A percentile compares a stretch with the other conserved stretches of the same genome.
Conservation (phyloP, 208 protist genomes). For the Crithidia fasciculata region DNA sequence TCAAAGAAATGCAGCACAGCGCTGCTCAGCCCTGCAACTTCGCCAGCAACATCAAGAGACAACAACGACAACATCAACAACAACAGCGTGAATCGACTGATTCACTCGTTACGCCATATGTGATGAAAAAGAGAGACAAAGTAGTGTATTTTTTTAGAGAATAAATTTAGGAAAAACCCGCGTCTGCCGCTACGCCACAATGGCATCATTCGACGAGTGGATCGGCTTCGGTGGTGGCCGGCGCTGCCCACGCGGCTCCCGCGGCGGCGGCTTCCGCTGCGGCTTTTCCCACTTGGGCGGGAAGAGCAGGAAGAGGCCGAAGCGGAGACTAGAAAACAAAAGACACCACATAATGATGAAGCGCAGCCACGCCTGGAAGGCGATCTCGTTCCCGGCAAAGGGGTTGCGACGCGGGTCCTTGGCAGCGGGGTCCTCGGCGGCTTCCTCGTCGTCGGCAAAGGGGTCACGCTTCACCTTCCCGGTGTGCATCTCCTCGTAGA, state of each 20-base stretch:
- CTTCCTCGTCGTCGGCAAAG: constrained; percentile 83
- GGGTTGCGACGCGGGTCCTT: constrained; percentile 82
- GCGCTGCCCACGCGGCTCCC: constrained; percentile 36
- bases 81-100: too few relatives aligned
- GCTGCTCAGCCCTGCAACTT: too few relatives aligned
- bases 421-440: constrained; percentile 26
- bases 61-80: too few relatives aligned
- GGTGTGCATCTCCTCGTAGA: constrained; percentile 93
- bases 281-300: constrained; percentile 81
- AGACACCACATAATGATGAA: constrained; percentile 88
- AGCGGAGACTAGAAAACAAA: constrained; percentile 69
- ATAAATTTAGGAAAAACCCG: too few relatives aligned
- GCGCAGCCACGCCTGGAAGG: constrained; percentile 88
- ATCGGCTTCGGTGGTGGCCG: constrained; percentile 75
- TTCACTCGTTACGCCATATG: too few relatives aligned
- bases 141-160: too few relatives aligned
- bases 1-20: too few relatives aligned
- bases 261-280: constrained; percentile 74
- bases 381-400: constrained; percentile 78
- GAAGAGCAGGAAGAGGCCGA: constrained; percentile 79
- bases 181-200: constrained; percentile 30
- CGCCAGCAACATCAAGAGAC: too few relatives aligned
- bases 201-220: constrained; percentile 26
- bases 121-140: too few relatives aligned
- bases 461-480: constrained; percentile 79